Conservation (phyloP, 2,329 filamentous ascomycete species). For the Exophiala xenobiotica region DNA sequence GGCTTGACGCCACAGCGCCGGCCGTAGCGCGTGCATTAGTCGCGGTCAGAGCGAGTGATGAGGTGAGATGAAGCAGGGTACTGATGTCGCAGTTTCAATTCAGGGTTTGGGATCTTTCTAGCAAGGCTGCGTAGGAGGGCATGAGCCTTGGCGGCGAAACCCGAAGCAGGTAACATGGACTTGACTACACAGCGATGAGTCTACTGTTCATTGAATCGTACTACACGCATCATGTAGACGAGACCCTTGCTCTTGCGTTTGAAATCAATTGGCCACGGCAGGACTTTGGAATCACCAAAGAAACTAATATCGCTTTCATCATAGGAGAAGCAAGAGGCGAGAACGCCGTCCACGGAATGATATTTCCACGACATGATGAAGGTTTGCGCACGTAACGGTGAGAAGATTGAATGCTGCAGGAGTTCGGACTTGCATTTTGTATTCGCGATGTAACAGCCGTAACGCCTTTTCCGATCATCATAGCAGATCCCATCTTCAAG, state of each 20-base stretch:
- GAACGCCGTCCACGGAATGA: too few relatives aligned
- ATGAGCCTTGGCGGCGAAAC: not conserved
- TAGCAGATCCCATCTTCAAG: conserved; percentile 24
- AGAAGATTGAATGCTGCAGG: not conserved
- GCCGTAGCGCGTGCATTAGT: conserved; percentile 23
- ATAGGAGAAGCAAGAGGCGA: too few relatives aligned
- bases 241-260: too few relatives aligned
- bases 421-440: not conserved
- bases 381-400: not conserved
- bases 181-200: not conserved
- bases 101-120: not conserved
- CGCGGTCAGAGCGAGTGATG: not conserved
- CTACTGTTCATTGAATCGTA: too few relatives aligned
- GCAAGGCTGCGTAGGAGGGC: not conserved
- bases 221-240: too few relatives aligned
- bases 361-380: too few relatives aligned
- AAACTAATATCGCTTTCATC: too few relatives aligned
- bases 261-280: not conserved
- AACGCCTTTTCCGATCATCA: conserved; percentile 18
- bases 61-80: not conserved
- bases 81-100: not conserved
- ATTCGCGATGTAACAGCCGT: conserved; percentile 16
- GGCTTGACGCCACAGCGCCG: conserved; percentile 18
- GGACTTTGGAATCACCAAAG: too few relatives aligned
- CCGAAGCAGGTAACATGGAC: too few relatives aligned